A percentile compares a stretch with the other conserved stretches of the same genome.
phyloP scores from a whole-genome alignment of 768 basidiomycete species.

The Tephrocybe sp. region DNA sequence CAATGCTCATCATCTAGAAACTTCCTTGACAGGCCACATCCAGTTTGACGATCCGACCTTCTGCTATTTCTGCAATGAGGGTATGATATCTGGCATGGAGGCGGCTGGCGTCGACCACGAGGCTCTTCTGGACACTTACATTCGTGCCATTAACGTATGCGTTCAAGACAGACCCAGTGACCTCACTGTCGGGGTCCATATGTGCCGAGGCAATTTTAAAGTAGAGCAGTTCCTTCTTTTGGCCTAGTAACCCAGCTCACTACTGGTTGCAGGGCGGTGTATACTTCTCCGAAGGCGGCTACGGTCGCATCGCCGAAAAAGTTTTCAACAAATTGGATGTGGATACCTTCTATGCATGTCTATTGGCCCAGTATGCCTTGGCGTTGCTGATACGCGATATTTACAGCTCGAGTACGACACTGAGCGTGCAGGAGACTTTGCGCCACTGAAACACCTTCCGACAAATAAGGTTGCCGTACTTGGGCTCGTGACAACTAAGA shows the following conservation, averaged over 20 bases:
- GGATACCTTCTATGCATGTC: slow-evolving; percentile 48
- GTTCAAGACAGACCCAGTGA: slow-evolving; percentile 51
- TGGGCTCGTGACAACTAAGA: slow-evolving; percentile 49
- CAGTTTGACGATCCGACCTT: slow-evolving; percentile 54
- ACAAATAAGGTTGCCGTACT: slow-evolving; percentile 44
- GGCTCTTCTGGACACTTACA: slow-evolving; percentile 65
- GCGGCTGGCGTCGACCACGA: slow-evolving; percentile 59
- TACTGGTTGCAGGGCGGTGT: slow-evolving; percentile 30
- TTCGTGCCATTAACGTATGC: slow-evolving; percentile 59
- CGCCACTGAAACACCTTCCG: slow-evolving; percentile 52
- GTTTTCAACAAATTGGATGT: slow-evolving; percentile 59
- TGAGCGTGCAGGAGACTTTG: slow-evolving; percentile 58
- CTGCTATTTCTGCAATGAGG: slow-evolving; percentile 67
- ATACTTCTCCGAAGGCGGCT: slow-evolving; percentile 61
- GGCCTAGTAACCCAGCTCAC: slow-evolving; percentile 16
- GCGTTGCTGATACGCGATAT: slow-evolving; percentile 3
- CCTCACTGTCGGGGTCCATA: slow-evolving; percentile 54
- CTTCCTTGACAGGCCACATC: slow-evolving; percentile 36
- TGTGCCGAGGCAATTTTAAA: slow-evolving; percentile 56
- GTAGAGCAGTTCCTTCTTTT: slow-evolving; percentile 24
- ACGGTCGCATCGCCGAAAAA: slow-evolving; percentile 50
- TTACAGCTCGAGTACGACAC: slow-evolving; percentile 63
- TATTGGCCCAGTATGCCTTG: background rate
- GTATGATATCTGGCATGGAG: slow-evolving; percentile 50
- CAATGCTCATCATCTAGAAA: background rate